Conservation (phyloP, 2,329 filamentous ascomycete genomes). For the Monascus ruber region DNA sequence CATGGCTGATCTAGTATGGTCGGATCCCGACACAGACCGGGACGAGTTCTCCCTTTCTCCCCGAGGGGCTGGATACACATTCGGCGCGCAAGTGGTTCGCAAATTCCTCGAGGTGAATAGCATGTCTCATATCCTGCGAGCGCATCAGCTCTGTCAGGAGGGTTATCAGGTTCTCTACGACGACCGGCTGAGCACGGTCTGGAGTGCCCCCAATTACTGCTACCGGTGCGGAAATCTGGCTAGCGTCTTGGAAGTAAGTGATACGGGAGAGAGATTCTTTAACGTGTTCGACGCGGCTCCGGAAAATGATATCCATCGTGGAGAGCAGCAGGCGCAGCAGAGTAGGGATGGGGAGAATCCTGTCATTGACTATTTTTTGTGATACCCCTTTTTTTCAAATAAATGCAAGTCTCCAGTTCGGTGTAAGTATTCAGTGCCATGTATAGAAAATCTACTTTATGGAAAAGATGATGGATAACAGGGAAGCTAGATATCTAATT, state of each 20-base stretch:
- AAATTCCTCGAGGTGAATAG: constrained; percentile 96
- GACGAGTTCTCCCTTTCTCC: constrained; percentile 95
- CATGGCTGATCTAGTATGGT: constrained; percentile 99
- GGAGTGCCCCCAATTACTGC: constrained; percentile 95
- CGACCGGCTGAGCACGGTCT: constrained; percentile 86
- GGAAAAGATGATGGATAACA: background rate
- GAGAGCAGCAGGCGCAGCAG: constrained; percentile 62
- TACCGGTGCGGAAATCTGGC: constrained; percentile 96
- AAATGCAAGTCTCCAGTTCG: constrained; percentile 4
- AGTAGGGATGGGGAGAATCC: constrained; percentile 59
- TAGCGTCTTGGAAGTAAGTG: constrained; percentile 90
- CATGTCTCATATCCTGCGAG: constrained; percentile 94
- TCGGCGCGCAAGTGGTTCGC: constrained; percentile 93
- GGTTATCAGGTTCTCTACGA: constrained; percentile 96
- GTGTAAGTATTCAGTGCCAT: background rate
- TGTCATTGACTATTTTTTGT: constrained; percentile 62
- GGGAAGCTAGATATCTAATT: too few relatives aligned
- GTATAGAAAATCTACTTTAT: background rate
- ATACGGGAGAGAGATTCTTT: constrained; percentile 85
- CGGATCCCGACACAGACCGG: constrained; percentile 89
- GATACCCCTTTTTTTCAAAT: constrained; percentile 25
- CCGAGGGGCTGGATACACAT: constrained; percentile 90
- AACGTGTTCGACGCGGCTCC: constrained; percentile 96
- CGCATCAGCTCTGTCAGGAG: constrained; percentile 97
- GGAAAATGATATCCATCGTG: constrained; percentile 75